Percentiles rank a stretch among this genome's conserved stretches.
phyloP scores from a whole-genome alignment of 2,329 filamentous ascomycete species.

The Nothopassalora personata region DNA sequence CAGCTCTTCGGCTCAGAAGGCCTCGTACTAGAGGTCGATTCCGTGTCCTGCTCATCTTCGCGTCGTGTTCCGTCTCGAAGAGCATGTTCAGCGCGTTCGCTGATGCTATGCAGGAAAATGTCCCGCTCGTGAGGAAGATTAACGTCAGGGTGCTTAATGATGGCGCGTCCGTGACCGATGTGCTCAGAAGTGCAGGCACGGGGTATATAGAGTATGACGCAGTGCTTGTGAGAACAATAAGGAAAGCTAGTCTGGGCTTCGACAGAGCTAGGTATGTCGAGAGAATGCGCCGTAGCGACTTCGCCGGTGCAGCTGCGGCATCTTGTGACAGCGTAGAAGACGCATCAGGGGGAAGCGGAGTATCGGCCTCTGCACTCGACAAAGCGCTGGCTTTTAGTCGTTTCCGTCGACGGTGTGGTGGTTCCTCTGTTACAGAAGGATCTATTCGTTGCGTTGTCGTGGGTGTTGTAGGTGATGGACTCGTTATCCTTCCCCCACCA shows the following conservation, averaged over 20 bases:
- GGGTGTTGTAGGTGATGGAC: conserved; percentile 2
- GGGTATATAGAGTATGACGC: conserved; percentile 90
- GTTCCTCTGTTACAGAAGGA: conserved; percentile 18
- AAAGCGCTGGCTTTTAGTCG: conserved; percentile 30
- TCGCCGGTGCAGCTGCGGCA: conserved; percentile 51
- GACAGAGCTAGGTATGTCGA: conserved; percentile 83
- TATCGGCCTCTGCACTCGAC: conserved; percentile 10
- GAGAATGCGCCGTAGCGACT: conserved; percentile 59
- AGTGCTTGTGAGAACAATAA: conserved; percentile 87
- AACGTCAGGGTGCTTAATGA: conserved; percentile 87
- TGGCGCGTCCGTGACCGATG: conserved; percentile 61
- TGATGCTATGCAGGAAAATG: conserved; percentile 79
- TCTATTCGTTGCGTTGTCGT: conserved; percentile 1
- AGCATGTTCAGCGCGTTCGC: conserved; percentile 98
- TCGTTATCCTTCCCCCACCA: neutral
- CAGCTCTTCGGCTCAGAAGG: conserved; percentile 65
- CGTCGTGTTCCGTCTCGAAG: conserved; percentile 84
- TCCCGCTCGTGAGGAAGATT: conserved; percentile 80
- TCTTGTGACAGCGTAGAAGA: conserved; percentile 55
- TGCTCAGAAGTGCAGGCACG: conserved; percentile 75
- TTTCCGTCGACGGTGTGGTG: conserved; percentile 32
- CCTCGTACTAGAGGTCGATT: conserved; percentile 83
- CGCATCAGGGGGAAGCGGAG: conserved; percentile 52
- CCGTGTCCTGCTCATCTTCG: conserved; percentile 86
- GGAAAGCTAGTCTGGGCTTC: conserved; percentile 89